Conservation (phyloP, 306 rosid species). For the Pyrus bretschneideri region DNA sequence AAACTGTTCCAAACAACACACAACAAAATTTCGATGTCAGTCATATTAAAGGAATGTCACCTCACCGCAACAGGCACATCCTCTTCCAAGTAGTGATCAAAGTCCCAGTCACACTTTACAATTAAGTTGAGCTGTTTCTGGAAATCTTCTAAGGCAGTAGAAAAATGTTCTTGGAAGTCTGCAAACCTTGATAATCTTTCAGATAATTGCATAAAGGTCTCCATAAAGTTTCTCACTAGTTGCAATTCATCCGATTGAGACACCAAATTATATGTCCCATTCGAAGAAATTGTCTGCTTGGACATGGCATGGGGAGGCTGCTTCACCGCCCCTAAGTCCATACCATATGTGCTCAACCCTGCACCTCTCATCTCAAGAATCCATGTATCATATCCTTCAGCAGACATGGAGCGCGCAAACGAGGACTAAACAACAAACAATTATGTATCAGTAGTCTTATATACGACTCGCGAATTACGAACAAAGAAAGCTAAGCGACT, state of each 20-base stretch:
- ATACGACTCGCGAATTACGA: background rate
- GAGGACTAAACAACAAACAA: conserved; percentile 49
- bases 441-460: conserved; percentile 2
- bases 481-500: too few relatives aligned
- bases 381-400: conserved; percentile 90
- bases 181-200: conserved; percentile 27
- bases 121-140: conserved; percentile 47
- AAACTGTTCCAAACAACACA: background rate
- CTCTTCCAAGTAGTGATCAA: conserved; percentile 78
- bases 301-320: conserved; percentile 4
- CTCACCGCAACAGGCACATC: conserved; percentile 91
- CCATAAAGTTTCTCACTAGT: conserved; percentile 15
- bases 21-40: background rate
- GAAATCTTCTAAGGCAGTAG: conserved; percentile 39
- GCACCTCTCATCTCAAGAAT: conserved; percentile 82
- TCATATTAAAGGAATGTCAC: conserved; percentile 36
- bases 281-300: conserved; percentile 11
- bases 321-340: conserved; percentile 22
- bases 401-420: conserved; percentile 78
- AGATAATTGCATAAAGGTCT: conserved; percentile 25
- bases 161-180: conserved; percentile 42
- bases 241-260: conserved; percentile 18
- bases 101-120: conserved; percentile 69
- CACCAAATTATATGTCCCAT: conserved; percentile 4
- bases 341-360: conserved; percentile 58